phyloP scores from a whole-genome alignment of 2,329 filamentous ascomycete species.

The Ceratocystis variospora region DNA sequence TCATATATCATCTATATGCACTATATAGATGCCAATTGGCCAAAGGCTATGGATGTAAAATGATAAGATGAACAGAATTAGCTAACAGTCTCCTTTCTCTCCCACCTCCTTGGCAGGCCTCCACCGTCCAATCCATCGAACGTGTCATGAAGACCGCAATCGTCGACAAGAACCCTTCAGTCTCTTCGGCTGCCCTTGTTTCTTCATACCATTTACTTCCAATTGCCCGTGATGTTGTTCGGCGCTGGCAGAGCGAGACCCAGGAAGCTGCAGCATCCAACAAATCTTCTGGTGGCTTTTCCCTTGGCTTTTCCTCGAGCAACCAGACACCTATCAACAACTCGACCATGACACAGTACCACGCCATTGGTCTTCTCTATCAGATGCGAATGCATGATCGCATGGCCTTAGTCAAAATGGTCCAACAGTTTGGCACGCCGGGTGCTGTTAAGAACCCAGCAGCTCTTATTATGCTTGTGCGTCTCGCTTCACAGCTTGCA shows the following conservation, averaged over 20 bases:
- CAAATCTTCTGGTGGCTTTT: conserved; percentile 83
- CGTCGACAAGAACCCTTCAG: conserved; percentile 96
- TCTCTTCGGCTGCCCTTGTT: conserved; percentile 87
- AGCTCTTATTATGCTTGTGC: conserved; percentile 80
- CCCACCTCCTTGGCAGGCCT: conserved; percentile 43
- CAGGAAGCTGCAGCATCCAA: conserved; percentile 85
- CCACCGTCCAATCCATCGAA: conserved; percentile 94
- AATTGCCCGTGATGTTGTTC: conserved; percentile 86
- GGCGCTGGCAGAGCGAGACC: conserved; percentile 96
- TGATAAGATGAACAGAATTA: no score
- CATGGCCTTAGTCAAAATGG: conserved; percentile 99
- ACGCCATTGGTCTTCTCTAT: conserved; percentile 91
- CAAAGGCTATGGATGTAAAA: no score
- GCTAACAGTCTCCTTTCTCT: no score
- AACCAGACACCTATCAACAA: conserved; percentile 69
- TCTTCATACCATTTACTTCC: conserved; percentile 97
- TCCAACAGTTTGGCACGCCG: conserved; percentile 90
- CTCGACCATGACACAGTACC: conserved; percentile 96
- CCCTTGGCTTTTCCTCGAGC: conserved; percentile 75
- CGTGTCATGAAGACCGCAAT: conserved; percentile 98
- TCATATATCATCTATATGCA: no score
- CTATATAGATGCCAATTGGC: no score
- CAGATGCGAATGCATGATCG: conserved; percentile 96
- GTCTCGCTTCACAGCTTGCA: conserved; percentile 81
- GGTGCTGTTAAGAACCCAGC: conserved; percentile 92